Conservation (phyloP, 805 yeast species). For the Candida rishiriensis region DNA sequence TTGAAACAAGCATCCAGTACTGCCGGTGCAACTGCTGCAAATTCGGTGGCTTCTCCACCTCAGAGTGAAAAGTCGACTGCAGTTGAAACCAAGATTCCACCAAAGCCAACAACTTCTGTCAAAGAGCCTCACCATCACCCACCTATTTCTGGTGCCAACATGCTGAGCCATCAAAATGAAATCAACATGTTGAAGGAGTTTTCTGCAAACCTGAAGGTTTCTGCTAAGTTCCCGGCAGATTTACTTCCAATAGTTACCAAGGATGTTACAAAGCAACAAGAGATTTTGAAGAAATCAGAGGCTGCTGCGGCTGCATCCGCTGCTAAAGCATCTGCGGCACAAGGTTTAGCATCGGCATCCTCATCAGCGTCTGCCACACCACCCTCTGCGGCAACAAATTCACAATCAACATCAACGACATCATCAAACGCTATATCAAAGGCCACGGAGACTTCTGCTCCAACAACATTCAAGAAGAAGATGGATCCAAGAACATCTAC, state of each 20-base stretch:
- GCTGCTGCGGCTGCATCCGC: slow-evolving; percentile 6
- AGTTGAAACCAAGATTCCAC: slow-evolving; percentile 10
- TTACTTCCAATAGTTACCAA: slow-evolving; percentile 66
- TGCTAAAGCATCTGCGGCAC: neutral
- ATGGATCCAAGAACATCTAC: slow-evolving; percentile 51
- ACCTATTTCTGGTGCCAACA: slow-evolving; percentile 25
- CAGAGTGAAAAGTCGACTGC: slow-evolving; percentile 1
- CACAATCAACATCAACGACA: neutral
- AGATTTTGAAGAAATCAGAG: slow-evolving; percentile 37
- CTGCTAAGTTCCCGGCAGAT: slow-evolving; percentile 47
- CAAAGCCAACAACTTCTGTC: slow-evolving; percentile 5
- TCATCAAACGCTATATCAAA: slow-evolving; percentile 9
- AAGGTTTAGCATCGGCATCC: neutral
- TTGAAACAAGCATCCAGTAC: neutral
- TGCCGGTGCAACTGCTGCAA: neutral
- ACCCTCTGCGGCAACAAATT: neutral
- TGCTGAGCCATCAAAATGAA: slow-evolving; percentile 53
- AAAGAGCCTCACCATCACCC: slow-evolving; percentile 5
- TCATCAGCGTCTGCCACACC: neutral
- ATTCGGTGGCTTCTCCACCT: slow-evolving; percentile 1
- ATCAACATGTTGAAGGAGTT: slow-evolving; percentile 71
- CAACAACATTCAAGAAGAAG: slow-evolving; percentile 35
- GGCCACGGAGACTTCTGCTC: slow-evolving; percentile 17
- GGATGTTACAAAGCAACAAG: slow-evolving; percentile 61
- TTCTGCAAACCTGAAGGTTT: slow-evolving; percentile 72